Evolutionary conservation across 2,329 filamentous ascomycete species (phyloP), one percentile per base, ranked within the genome.

Genomic region (Xylariaceae sp.): DNA sequence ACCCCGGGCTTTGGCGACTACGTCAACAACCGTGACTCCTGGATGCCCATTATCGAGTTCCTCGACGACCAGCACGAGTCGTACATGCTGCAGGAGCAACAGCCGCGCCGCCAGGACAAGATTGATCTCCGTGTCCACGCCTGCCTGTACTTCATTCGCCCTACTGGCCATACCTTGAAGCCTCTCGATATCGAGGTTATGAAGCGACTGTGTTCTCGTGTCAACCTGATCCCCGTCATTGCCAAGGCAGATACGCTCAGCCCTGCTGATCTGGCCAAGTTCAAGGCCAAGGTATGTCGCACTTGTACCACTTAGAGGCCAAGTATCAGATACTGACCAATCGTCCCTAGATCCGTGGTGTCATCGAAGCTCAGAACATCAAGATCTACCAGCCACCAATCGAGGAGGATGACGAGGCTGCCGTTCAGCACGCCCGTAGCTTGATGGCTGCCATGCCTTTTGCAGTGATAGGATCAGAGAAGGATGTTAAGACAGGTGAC

Each of bases 21-120:
- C 71, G 94, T 99, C 73, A 99, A 99, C 88, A 99, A 99, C 84
- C 89, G 93, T 70, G 94, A 99, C 76, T 97, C 94, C 59, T 99
- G 94, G 94, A 95, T 96, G 83, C 94, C 94, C 72, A 97, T 99
- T 71, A 97, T 99, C 75, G 94, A 99, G 77, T 99, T 99, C 81
- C 83, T 99, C 68, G 94, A 99, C 76, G 94, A 99, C 78, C 94
- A 99, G 83, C 95, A 99, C 75, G 94, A 99, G 82, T 99, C 94
- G 36, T 99, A 99, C 78, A 99, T 99, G 94, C 83, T 99, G 71
- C 94, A 99, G 81, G 94, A 99, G 84, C 94, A 99, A 77, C 94
- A 99, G 78, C 94, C 95, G 65, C 90, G 90, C 75, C 91, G 94
- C 69, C 87, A 88, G 69, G 94, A 99, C 81, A 99, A 97, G 84